Conservation (phyloP, 1,284 basidiomycete species). For the Veloboletus limbatus region DNA sequence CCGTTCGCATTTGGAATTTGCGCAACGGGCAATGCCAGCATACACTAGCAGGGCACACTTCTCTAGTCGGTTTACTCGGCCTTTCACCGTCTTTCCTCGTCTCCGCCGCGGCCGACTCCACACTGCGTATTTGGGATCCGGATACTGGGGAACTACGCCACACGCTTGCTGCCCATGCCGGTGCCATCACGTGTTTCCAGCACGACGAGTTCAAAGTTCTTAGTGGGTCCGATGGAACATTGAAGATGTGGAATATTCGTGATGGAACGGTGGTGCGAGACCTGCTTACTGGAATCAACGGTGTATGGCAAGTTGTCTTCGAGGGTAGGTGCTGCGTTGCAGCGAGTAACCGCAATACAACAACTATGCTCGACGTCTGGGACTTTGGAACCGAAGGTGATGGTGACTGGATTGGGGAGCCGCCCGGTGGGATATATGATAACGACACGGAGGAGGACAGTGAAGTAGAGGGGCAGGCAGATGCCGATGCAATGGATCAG, state of each 20-base stretch:
- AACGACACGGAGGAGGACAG: slow-evolving; percentile 56
- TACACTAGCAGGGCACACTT: slow-evolving; percentile 82
- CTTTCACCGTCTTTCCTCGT: slow-evolving; percentile 87
- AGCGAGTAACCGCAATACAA: slow-evolving; percentile 79
- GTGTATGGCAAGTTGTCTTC: slow-evolving; percentile 95
- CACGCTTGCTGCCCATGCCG: slow-evolving; percentile 83
- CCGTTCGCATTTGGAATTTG: slow-evolving; percentile 90
- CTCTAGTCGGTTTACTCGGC: slow-evolving; percentile 83
- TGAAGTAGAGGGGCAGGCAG: slow-evolving; percentile 48
- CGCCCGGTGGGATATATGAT: slow-evolving; percentile 49
- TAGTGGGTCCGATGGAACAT: slow-evolving; percentile 89
- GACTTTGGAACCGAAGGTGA: slow-evolving; percentile 73
- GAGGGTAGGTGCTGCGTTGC: slow-evolving; percentile 91
- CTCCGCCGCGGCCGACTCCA: slow-evolving; percentile 92
- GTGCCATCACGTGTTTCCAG: slow-evolving; percentile 96
- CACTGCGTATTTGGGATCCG: slow-evolving; percentile 90
- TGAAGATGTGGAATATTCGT: slow-evolving; percentile 94
- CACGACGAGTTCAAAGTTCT: slow-evolving; percentile 96
- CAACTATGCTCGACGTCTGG: slow-evolving; percentile 83
- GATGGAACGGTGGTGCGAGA: slow-evolving; percentile 84
- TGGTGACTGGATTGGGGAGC: slow-evolving; percentile 55
- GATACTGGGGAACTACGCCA: slow-evolving; percentile 76
- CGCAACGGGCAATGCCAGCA: slow-evolving; percentile 77
- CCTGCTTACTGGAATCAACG: slow-evolving; percentile 82
- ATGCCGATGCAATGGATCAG: slow-evolving; percentile 67